Evolutionary conservation across 768 basidiomycete genomes (phyloP).

Genomic region (Multifurca ochricompacta): DNA sequence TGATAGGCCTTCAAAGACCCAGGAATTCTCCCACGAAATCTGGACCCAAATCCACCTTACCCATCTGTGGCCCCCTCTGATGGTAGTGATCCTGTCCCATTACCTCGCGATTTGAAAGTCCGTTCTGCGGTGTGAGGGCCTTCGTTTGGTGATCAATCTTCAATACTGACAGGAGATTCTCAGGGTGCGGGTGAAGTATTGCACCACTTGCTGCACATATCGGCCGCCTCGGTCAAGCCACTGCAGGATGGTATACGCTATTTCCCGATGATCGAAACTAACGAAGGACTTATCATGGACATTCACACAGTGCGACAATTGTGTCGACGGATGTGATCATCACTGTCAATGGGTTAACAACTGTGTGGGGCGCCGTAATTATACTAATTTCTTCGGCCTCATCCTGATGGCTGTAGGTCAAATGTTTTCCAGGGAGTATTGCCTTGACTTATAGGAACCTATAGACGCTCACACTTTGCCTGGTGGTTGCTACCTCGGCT

Average conservation of each 20-base stretch:
- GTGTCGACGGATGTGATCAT: slow-evolving; percentile 92
- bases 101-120: slow-evolving; percentile 78
- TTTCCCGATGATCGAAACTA: not conserved
- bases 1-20: slow-evolving; percentile 69
- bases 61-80: slow-evolving; percentile 56
- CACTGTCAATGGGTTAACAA: slow-evolving; percentile 92
- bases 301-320: slow-evolving; percentile 78
- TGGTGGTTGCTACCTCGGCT: slow-evolving; percentile 77
- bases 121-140: slow-evolving; percentile 62
- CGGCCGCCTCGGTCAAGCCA: slow-evolving; percentile 92
- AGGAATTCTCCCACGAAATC: slow-evolving; percentile 80
- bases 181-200: slow-evolving; percentile 90
- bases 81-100: slow-evolving; percentile 50
- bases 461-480: slow-evolving; percentile 64
- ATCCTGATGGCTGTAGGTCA: slow-evolving; percentile 65
- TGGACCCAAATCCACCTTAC: slow-evolving; percentile 82
- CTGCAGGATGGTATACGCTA: slow-evolving; percentile 73
- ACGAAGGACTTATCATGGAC: not conserved
- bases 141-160: not conserved
- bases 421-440: not conserved
- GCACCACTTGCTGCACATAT: slow-evolving; percentile 87
- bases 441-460: slow-evolving; percentile 13
- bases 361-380: slow-evolving; percentile 92
- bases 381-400: slow-evolving; percentile 85
- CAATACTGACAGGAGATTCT: slow-evolving; percentile 2